Base-by-base conservation (phyloP, 1,284 basidiomycete species). In the Tilletia setariae region DNA sequence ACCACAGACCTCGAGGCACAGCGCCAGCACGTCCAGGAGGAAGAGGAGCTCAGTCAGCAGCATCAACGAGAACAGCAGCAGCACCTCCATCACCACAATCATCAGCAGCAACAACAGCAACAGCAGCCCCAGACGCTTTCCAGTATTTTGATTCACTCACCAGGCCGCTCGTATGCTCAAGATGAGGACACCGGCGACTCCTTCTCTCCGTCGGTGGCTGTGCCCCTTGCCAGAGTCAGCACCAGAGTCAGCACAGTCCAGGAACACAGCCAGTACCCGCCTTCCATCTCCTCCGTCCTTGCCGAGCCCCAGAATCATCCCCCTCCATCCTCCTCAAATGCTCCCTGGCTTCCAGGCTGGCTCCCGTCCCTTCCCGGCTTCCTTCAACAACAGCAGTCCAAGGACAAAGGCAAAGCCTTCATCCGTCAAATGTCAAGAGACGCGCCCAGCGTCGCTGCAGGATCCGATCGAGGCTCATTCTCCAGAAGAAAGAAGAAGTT, bases 381-480 rank as follows among this genome's bases (percentile, higher is more conserved):
- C 63, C 70, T 69, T 51, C 72, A 72, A 1, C 74, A 75, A 66
- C 67, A 73, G 69, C 71, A 72, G 8, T 56, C 70, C 49, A 23
- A 65, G 35, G 56, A 28, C 15, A 19, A 56, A 25, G 51, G 51
- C n/a, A 19, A 56, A 56, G 51, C 51, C n/a, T 15, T 25, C n/a
- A 13, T 19, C 51, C 46, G n/a, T 6, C 21, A 23, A 19, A 15
- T 28, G 13, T 28, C 25, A 7, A 23, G 21, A 6, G 25, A 21
- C 51, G 21, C 46, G 7, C 46, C 16, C 46, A 23, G 7, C 6
- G 46, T 49, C 4, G 46, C 46, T 23, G 4, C 46, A n/a, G 19
- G 19, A 6, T 49, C 46, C 6, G 21, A 49, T 19, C 46, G 19
- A 49, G 46, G 19, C 46, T 49, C 46, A 16, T 16, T 23, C 4